phyloP scores from a whole-genome alignment of 192 early-diverging fungal species.

The Linnemannia zychae region DNA sequence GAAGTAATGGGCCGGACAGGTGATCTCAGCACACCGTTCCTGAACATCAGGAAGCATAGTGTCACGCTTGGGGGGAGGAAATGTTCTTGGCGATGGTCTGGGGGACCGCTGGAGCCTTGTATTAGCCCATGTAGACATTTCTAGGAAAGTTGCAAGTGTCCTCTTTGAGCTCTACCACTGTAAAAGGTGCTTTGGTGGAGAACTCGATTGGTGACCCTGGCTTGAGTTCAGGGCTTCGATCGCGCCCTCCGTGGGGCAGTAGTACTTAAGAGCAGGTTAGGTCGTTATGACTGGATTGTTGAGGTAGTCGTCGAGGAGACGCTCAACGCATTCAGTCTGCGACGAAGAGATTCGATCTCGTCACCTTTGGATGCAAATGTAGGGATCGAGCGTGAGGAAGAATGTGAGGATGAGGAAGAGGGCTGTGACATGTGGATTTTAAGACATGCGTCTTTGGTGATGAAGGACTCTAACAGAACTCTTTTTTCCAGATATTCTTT shows the following conservation, averaged over 20 bases:
- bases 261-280: not conserved
- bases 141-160: conserved; percentile 12
- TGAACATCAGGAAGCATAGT: conserved; percentile 16
- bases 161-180: conserved; percentile 24
- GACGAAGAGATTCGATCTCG: conserved; percentile 6
- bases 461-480: not conserved
- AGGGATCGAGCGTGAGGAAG: not conserved
- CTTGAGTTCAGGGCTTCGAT: conserved; percentile 2
- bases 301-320: not conserved
- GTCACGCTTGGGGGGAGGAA: conserved; percentile 13
- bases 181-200: conserved; percentile 1
- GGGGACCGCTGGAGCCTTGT: conserved; percentile 27
- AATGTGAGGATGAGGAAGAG: not conserved
- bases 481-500: not conserved
- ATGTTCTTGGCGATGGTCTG: not conserved
- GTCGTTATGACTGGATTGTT: conserved; percentile 10
- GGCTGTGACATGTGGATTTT: conserved; percentile 7
- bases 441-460: conserved; percentile 15
- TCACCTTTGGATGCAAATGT: conserved; percentile 5
- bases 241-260: conserved; percentile 8
- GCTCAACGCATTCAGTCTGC: conserved; percentile 8
- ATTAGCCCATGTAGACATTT: conserved; percentile 15
- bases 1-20: conserved; percentile 22
- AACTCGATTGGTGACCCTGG: not conserved
- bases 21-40: conserved; percentile 24